Percentiles rank a stretch among this genome's conserved stretches.
Evolutionary conservation across 352 stramenopile genomes (phyloP).

Genomic region (Elongisporangium undulatum): DNA sequence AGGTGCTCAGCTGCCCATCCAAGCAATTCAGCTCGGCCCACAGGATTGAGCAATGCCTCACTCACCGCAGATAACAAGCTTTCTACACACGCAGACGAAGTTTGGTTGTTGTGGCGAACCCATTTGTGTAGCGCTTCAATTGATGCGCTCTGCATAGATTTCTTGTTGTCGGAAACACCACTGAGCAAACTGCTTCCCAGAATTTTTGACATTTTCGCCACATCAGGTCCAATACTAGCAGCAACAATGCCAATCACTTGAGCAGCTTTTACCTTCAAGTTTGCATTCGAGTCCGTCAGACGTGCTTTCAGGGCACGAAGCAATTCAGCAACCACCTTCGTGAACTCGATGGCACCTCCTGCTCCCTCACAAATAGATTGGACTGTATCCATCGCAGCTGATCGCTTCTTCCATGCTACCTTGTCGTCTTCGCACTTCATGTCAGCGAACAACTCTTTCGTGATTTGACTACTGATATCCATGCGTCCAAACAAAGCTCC

Average conservation of each 20-base stretch:
- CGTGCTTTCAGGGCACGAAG: conserved; percentile 72
- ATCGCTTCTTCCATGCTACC: conserved; percentile 79
- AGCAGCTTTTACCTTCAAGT: conserved; percentile 82
- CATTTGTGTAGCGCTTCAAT: conserved; percentile 81
- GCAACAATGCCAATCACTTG: conserved; percentile 80
- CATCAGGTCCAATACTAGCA: conserved; percentile 67
- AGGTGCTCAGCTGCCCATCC: conserved; percentile 71
- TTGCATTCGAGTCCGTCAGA: conserved; percentile 81
- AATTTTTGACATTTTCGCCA: conserved; percentile 80
- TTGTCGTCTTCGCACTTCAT: conserved; percentile 87
- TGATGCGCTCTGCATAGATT: conserved; percentile 76
- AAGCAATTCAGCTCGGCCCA: conserved; percentile 74
- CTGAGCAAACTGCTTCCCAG: conserved; percentile 61
- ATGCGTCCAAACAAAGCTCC: conserved; percentile 66
- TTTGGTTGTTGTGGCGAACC: conserved; percentile 74
- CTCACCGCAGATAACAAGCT: conserved; percentile 62
- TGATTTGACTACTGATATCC: conserved; percentile 78
- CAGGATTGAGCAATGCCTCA: conserved; percentile 69
- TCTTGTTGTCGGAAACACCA: conserved; percentile 86
- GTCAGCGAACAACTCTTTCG: conserved; percentile 80
- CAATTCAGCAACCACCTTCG: conserved; percentile 72
- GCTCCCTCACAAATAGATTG: conserved; percentile 75
- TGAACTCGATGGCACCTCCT: conserved; percentile 80
- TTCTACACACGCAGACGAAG: conserved; percentile 60
- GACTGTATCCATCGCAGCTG: conserved; percentile 74